phyloP scores from a whole-genome alignment of 1,284 basidiomycete genomes.

The Vanrija pseudolonga region DNA sequence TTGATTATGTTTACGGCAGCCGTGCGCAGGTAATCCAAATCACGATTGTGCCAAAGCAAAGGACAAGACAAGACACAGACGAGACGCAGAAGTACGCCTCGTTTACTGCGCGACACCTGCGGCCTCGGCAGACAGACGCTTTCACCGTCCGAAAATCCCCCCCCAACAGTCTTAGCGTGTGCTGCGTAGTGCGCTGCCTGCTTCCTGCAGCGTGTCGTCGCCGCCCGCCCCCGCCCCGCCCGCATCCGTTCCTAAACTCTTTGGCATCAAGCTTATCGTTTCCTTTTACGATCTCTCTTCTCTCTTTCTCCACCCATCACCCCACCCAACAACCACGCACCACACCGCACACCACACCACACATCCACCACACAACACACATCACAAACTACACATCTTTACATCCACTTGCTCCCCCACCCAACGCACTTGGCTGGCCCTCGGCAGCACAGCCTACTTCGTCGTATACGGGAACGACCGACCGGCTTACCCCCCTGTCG shows the following conservation, averaged over 20 bases:
- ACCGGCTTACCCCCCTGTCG: too few species aligned
- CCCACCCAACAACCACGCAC: neutral
- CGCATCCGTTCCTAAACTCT: neutral
- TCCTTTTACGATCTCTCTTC: neutral
- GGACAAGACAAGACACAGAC: too few species aligned
- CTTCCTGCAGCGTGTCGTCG: neutral
- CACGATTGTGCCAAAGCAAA: too few species aligned
- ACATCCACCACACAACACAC: too few species aligned
- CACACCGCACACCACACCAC: neutral
- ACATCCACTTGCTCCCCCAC: too few species aligned
- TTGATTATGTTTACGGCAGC: too few species aligned
- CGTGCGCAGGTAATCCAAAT: too few species aligned
- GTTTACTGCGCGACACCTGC: too few species aligned
- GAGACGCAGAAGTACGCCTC: neutral
- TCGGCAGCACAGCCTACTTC: too few species aligned
- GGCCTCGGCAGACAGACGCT: neutral
- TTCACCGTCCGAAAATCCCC: neutral
- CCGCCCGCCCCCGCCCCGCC: neutral
- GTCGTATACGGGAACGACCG: too few species aligned
- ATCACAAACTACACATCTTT: too few species aligned
- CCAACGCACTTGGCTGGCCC: neutral
- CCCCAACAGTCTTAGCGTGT: neutral
- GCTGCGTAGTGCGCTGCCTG: neutral
- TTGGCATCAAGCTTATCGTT: constrained; percentile 6
- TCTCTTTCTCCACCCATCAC: too few species aligned